These are phyloP conservation scores for Volvariella volvacea DNA, from an alignment of 1,284 basidiomycete genomes.

Conservation along the genomic window DNA sequence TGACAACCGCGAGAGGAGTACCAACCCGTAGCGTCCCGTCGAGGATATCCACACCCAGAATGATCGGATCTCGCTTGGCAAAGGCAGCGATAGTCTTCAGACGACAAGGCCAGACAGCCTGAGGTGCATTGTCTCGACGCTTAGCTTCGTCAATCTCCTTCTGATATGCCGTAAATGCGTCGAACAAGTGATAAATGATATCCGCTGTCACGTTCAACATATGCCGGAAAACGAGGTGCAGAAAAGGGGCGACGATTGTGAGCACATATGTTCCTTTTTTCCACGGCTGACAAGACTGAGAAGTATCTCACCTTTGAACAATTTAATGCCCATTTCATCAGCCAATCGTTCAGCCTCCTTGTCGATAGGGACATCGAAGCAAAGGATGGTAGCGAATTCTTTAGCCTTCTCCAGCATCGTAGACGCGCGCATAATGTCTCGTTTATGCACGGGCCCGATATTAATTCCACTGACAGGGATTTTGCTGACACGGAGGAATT, in stretches of 20 bases:
- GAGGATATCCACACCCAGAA: constrained; percentile 94
- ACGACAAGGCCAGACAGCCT: constrained; percentile 96
- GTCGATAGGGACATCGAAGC: constrained; percentile 94
- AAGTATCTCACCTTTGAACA: constrained; percentile 78
- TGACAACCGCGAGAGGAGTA: constrained; percentile 94
- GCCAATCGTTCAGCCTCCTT: constrained; percentile 90
- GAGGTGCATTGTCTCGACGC: constrained; percentile 85
- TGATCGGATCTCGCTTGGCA: constrained; percentile 96
- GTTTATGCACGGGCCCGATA: constrained; percentile 97
- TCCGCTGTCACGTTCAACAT: constrained; percentile 51
- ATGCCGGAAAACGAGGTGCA: too few species aligned
- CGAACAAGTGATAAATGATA: constrained; percentile 99
- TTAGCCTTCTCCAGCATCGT: constrained; percentile 97
- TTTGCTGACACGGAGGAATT: constrained; percentile 93
- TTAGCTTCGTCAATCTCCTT: constrained; percentile 91
- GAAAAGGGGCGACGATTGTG: too few species aligned
- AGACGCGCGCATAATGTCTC: constrained; percentile 88
- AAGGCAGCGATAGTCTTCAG: constrained; percentile 92
- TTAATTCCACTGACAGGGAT: constrained; percentile 98
- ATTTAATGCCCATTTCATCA: constrained; percentile 87
- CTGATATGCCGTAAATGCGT: constrained; percentile 97
- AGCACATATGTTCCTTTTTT: too few species aligned
- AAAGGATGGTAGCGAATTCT: constrained; percentile 92
- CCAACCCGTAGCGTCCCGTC: constrained; percentile 92
- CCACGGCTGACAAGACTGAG: constrained; percentile 6